These are phyloP conservation scores for Knufia fluminis DNA, from an alignment of 2,329 filamentous ascomycete genomes.

Conservation along the genomic window DNA sequence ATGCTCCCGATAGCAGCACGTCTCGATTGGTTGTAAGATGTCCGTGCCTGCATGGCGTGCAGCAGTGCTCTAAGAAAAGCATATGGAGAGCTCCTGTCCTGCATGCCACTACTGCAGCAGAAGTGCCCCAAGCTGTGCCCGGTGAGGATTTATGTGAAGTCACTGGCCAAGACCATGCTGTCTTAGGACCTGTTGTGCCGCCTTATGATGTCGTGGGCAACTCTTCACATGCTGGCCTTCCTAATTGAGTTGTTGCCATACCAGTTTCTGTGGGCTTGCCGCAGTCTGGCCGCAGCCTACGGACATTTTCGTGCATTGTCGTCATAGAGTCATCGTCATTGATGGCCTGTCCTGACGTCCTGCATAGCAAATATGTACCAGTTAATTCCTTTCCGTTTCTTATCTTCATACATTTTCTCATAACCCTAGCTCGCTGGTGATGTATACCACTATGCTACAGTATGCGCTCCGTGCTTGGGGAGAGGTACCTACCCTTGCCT, in stretches of 20 bases:
- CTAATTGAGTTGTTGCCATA: slow-evolving; percentile 4
- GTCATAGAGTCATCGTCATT: background rate
- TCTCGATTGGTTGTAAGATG: background rate
- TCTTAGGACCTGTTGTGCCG: background rate
- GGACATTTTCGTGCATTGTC: background rate
- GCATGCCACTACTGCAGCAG: background rate
- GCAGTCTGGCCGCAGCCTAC: background rate
- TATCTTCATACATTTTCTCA: too few relatives aligned
- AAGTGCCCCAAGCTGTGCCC: background rate
- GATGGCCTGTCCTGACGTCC: background rate
- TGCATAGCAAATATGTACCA: too few relatives aligned
- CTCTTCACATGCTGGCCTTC: background rate
- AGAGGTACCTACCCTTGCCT: background rate
- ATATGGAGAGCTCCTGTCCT: background rate
- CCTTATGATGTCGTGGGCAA: slow-evolving; percentile 1
- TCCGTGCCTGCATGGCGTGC: slow-evolving; percentile 6
- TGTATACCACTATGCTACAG: background rate
- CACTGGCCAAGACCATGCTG: background rate
- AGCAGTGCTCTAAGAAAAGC: slow-evolving; percentile 3
- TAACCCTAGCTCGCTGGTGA: too few relatives aligned
- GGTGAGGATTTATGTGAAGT: background rate
- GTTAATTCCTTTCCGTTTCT: too few relatives aligned
- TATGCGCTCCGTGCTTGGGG: background rate
- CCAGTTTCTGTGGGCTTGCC: background rate
- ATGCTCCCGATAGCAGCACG: slow-evolving; percentile 2